Percentiles rank a stretch among this genome's conserved stretches.
Conservation (phyloP, 1,284 basidiomycete genomes). For the Microbotryum saponariae region DNA sequence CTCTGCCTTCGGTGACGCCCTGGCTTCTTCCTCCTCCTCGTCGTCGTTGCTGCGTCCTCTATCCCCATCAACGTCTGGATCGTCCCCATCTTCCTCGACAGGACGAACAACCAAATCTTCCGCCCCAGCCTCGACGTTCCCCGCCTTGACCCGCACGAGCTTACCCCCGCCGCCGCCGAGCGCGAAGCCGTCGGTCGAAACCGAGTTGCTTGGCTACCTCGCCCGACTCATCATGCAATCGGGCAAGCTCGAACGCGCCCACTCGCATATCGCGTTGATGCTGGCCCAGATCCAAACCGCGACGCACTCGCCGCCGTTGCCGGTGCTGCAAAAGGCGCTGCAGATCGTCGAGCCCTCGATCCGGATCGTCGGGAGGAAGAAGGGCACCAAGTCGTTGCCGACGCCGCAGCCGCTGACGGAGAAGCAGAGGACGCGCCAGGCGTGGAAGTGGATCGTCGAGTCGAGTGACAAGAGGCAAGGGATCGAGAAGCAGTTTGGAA, state of each 20-base stretch:
- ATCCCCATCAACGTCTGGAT: neutral
- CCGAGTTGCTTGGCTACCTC: slow-evolving; percentile 38
- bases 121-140: neutral
- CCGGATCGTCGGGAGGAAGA: slow-evolving; percentile 40
- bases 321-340: slow-evolving; percentile 40
- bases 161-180: slow-evolving; percentile 4
- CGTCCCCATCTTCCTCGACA: neutral
- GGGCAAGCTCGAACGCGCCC: slow-evolving; percentile 42
- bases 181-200: slow-evolving; percentile 29
- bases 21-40: slow-evolving; percentile 9
- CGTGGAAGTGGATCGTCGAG: slow-evolving; percentile 43
- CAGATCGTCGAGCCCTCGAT: slow-evolving; percentile 38
- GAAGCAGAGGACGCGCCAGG: slow-evolving; percentile 39
- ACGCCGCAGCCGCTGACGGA: slow-evolving; percentile 41
- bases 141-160: neutral
- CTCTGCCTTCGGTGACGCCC: neutral
- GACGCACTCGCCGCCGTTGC: slow-evolving; percentile 40
- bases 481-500: slow-evolving; percentile 38
- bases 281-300: slow-evolving; percentile 37
- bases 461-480: slow-evolving; percentile 40
- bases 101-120: neutral
- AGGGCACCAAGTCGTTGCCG: slow-evolving; percentile 40
- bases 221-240: slow-evolving; percentile 42
- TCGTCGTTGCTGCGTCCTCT: slow-evolving; percentile 1
- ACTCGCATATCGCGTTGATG: slow-evolving; percentile 37